A percentile compares a stretch with the other conserved stretches of the same genome.
These are phyloP conservation scores for Corchorus olitorius DNA, from an alignment of 345 rosid species.

Conservation along the genomic window DNA sequence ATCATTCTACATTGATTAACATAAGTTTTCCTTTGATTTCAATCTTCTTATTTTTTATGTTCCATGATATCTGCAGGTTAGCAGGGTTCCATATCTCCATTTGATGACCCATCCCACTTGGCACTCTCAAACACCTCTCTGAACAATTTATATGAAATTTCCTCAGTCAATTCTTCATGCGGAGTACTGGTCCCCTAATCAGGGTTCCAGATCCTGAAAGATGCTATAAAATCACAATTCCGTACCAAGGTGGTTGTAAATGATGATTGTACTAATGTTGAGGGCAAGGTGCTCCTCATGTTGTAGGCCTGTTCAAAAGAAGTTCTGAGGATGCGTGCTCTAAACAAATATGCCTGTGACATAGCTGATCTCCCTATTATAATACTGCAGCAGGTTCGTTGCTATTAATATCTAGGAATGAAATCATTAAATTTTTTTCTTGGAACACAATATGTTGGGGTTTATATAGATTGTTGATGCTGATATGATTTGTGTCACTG, in stretches of 20 bases:
- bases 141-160: constrained; percentile 80
- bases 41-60: background rate
- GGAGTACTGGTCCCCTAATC: constrained; percentile 37
- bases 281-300: constrained; percentile 92
- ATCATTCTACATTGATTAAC: constrained; percentile 19
- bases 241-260: constrained; percentile 75
- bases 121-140: constrained; percentile 88
- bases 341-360: constrained; percentile 80
- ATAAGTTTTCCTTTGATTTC: constrained; percentile 8
- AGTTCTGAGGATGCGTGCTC: constrained; percentile 64
- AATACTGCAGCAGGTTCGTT: constrained; percentile 86
- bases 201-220: constrained; percentile 45
- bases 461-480: background rate
- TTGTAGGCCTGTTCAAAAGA: constrained; percentile 68
- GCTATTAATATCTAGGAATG: constrained; percentile 3
- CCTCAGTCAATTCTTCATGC: constrained; percentile 72
- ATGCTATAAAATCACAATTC: constrained; percentile 62
- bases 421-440: background rate
- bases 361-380: constrained; percentile 73
- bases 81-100: constrained; percentile 82
- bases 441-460: background rate
- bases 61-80: constrained; percentile 47
- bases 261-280: constrained; percentile 70
- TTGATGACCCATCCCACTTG: constrained; percentile 90
- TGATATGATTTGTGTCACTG: background rate